Evolutionary conservation across 805 yeast genomes (phyloP), one percentile per base, ranked within the genome.

Genomic region (Millerozyma miso): DNA sequence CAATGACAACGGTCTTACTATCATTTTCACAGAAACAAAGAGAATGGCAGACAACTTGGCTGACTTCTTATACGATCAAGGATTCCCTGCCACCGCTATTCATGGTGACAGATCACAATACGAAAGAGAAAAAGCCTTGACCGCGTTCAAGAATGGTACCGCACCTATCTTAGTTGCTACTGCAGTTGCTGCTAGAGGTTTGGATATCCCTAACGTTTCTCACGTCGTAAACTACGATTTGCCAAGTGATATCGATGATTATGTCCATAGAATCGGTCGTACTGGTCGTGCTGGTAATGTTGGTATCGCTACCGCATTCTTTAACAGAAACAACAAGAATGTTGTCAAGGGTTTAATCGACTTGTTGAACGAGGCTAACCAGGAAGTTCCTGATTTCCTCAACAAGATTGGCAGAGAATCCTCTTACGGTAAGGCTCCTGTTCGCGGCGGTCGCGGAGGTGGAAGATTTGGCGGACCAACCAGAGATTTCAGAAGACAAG

Each of bases 281-380:
- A 93, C 99, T 62, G 99, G 99, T 73, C 93, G 99, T 83, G 99
- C 99, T 60, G 99, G 99, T 80, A 93, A 93, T 76, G 83, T 85
- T 49, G 99, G 99, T 86, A 77, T 87, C 58, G 97, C 99, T 52
- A 90, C 97, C 54, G 96, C 99, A 40, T 93, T 93, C 77, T 88
- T 93, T 74, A 93, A 93, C 85, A 86, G 98, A 74, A 85, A 85
- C 66, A 93, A 89, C 81, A 81, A 78, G 62, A 89, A 89, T 62
- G 77, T 95, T 58, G 91, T 81, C 53, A 87, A 87, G 67, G 97
- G 89, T 50, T 73, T 93, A 66, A 68, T 88, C 60, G 96, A 88
- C 43, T 79, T 93, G 56, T 81, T 93, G 60, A 65, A 81, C 53
- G 99, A 93, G 73, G 97, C 99, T 50, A 91, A 93, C 75, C 99